Evolutionary conservation across 1,284 basidiomycete genomes (phyloP).

Genomic region (Volvariella volvacea): DNA sequence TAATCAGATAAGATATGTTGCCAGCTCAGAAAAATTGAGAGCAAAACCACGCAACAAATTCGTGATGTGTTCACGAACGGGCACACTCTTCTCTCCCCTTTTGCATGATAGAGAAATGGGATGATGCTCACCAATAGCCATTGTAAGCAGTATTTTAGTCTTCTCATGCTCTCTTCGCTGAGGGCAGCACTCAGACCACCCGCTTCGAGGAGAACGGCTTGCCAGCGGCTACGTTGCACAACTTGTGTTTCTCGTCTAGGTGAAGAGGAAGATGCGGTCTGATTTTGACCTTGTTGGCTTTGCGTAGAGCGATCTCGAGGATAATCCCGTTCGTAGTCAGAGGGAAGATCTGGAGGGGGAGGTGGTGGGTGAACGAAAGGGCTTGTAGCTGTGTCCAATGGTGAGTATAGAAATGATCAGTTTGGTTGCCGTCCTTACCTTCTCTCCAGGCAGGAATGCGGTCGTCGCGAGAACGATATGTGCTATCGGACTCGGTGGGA

Average conservation of each 20-base stretch:
- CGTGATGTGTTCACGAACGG: too few species aligned
- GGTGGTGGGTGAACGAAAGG: conserved; percentile 20
- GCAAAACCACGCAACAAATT: background rate
- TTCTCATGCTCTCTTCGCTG: conserved; percentile 86
- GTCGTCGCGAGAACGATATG: conserved; percentile 7
- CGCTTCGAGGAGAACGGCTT: conserved; percentile 78
- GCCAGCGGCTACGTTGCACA: conserved; percentile 72
- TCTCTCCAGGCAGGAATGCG: conserved; percentile 30
- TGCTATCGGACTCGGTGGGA: background rate
- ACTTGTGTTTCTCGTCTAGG: conserved; percentile 31
- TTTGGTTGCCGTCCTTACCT: too few species aligned
- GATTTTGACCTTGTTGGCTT: conserved; percentile 4
- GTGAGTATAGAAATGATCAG: background rate
- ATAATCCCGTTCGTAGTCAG: conserved; percentile 5
- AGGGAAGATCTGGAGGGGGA: conserved; percentile 19
- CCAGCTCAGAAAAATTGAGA: too few species aligned
- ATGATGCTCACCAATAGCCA: conserved; percentile 84
- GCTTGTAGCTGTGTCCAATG: conserved; percentile 15
- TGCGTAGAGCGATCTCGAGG: conserved; percentile 8
- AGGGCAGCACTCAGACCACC: conserved; percentile 86
- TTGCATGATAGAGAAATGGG: too few species aligned
- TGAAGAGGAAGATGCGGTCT: background rate
- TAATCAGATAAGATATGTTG: background rate
- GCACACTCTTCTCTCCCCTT: too few species aligned
- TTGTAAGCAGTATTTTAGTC: conserved; percentile 80